A percentile compares a stretch with the other conserved stretches of the same genome.
Conservation (phyloP, 805 yeast genomes). For the Pichia californica region DNA sequence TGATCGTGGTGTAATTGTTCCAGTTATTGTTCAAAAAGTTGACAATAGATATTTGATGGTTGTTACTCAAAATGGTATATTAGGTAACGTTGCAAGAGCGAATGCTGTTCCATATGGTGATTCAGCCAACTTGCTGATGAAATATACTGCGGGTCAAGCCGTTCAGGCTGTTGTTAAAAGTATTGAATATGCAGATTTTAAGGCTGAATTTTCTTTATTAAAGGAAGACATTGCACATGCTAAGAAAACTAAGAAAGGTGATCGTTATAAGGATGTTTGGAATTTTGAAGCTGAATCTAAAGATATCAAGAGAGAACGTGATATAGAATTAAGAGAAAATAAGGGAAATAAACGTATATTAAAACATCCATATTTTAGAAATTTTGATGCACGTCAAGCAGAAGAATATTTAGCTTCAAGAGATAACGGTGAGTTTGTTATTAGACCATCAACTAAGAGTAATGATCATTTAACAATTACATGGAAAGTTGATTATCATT, state of each 20-base stretch:
- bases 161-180: slow-evolving; percentile 73
- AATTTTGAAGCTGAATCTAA: slow-evolving; percentile 65
- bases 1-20: slow-evolving; percentile 62
- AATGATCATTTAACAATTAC: slow-evolving; percentile 84
- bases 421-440: slow-evolving; percentile 85
- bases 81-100: slow-evolving; percentile 28
- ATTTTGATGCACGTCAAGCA: slow-evolving; percentile 80
- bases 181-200: slow-evolving; percentile 68
- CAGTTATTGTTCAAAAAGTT: slow-evolving; percentile 67
- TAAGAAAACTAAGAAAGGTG: slow-evolving; percentile 33
- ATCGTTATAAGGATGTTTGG: slow-evolving; percentile 65
- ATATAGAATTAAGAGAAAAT: slow-evolving; percentile 57
- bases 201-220: slow-evolving; percentile 66
- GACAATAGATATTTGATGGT: slow-evolving; percentile 35
- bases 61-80: slow-evolving; percentile 51
- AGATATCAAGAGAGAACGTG: slow-evolving; percentile 53
- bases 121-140: slow-evolving; percentile 32
- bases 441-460: slow-evolving; percentile 92
- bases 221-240: slow-evolving; percentile 59
- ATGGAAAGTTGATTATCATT: slow-evolving; percentile 89
- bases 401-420: slow-evolving; percentile 87
- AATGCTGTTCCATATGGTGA: slow-evolving; percentile 41
- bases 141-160: slow-evolving; percentile 65
- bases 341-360: slow-evolving; percentile 69
- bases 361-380: slow-evolving; percentile 86